phyloP scores from a whole-genome alignment of 306 rosid species.

The Quercus glauca region DNA sequence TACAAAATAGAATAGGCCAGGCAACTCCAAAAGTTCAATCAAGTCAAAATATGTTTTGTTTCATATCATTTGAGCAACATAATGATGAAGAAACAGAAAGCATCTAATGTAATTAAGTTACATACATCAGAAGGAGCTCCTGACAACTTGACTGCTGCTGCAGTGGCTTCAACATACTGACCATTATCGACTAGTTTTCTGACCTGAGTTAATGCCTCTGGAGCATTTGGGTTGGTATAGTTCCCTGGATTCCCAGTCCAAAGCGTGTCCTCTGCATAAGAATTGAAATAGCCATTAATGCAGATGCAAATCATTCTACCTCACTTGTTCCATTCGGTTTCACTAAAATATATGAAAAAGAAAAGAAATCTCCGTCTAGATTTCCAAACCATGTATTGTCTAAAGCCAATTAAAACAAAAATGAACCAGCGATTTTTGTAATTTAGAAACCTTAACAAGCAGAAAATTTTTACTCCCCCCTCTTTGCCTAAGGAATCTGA shows the following conservation, averaged over 20 bases:
- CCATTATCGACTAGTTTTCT: conserved; percentile 77
- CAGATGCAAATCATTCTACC: background rate
- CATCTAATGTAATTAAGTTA: conserved; percentile 18
- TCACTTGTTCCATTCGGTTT: background rate
- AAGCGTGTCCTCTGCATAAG: conserved; percentile 72
- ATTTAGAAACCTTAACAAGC: background rate
- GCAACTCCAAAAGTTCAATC: background rate
- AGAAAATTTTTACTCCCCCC: background rate
- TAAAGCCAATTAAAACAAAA: background rate
- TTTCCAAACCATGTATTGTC: background rate
- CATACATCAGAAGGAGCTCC: conserved; percentile 70
- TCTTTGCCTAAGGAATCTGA: background rate
- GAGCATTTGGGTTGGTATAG: conserved; percentile 74
- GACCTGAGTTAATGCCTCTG: conserved; percentile 58
- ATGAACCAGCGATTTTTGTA: background rate
- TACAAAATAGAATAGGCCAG: background rate
- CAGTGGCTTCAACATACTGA: conserved; percentile 68
- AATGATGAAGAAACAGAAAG: conserved; percentile 1
- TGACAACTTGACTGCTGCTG: conserved; percentile 62
- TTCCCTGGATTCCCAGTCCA: conserved; percentile 86
- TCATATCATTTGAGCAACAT: background rate
- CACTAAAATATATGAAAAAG: background rate
- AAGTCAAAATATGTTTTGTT: background rate
- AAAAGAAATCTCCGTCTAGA: background rate
- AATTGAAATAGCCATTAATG: conserved; percentile 1